phyloP scores from a whole-genome alignment of 768 basidiomycete genomes.

The Podaxis mareebaensis region DNA sequence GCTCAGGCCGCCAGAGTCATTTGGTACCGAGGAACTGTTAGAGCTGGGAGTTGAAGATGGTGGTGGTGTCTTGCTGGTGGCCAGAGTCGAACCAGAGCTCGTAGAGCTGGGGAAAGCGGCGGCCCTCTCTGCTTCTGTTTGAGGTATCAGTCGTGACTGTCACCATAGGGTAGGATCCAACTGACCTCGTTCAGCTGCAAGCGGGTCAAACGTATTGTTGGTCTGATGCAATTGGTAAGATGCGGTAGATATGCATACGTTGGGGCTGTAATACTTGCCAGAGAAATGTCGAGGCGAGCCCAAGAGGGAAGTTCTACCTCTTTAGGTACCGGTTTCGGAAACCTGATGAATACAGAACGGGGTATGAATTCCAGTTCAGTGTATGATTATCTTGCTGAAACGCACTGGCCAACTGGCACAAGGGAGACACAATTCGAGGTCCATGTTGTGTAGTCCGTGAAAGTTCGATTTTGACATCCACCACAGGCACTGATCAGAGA shows the following conservation, averaged over 20 bases:
- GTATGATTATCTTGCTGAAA: not conserved
- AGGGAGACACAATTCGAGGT: conserved; percentile 33
- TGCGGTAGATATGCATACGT: conserved; percentile 6
- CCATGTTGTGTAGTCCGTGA: conserved; percentile 39
- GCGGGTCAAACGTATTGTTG: conserved; percentile 35
- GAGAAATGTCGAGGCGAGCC: conserved; percentile 55
- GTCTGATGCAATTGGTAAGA: conserved; percentile 25
- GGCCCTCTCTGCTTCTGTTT: conserved; percentile 1
- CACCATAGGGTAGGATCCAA: no score
- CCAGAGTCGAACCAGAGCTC: not conserved
- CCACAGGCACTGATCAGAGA: conserved; percentile 60
- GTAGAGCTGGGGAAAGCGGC: not conserved
- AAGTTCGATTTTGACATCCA: conserved; percentile 52
- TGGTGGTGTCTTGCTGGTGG: not conserved
- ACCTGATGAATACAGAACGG: conserved; percentile 34
- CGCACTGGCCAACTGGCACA: conserved; percentile 24
- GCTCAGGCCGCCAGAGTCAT: conserved; percentile 24
- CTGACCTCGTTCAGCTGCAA: conserved; percentile 30
- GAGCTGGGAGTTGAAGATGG: conserved; percentile 20
- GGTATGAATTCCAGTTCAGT: not conserved
- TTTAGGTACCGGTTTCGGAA: conserved; percentile 41
- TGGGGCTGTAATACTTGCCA: conserved; percentile 26
- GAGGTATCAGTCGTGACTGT: not conserved
- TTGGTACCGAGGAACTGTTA: conserved; percentile 12
- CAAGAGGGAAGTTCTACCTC: conserved; percentile 50